Evolutionary conservation across 129 eudicot genomes (phyloP), one percentile per base, ranked within the genome.

Genomic region (Pittosporum tobira): DNA sequence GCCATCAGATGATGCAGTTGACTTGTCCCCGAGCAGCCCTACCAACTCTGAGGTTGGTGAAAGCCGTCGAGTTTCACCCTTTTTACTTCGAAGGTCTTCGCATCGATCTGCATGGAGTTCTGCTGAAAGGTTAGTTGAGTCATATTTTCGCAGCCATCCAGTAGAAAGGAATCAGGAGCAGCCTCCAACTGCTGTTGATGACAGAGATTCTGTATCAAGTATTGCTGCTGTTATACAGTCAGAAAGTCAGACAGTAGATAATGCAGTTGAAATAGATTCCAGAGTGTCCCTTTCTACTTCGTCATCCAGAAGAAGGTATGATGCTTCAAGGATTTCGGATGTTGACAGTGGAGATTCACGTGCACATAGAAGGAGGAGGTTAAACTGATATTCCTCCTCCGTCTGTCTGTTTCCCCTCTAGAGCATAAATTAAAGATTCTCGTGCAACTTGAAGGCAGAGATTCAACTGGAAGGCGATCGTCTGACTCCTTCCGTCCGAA

Each of bases 171-270:
- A 76, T 69, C 77, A 63, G 49, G 88, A 79, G 14, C 77, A 48
- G 28, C 53, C 60, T 55, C 76, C 67, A 3, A 57, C 74, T 22
- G 76, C 74, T 22, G 76, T 78, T 52, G 99, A 85, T 65, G 95
- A 91, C 66, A 73, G 99, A 23, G 91, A 87, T 65, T 91, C 91
- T 6, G 75, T 91, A 64, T 81, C 94, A 19, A 87, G 96, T 71
- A 82, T 83, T 37, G 96, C 99, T 76, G 99, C 85, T 30, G 79
- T 81, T 31, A 83, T 87, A 37, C 99, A 83, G 51, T 78, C 96
- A 1, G 98, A 79, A 67, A 73, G 84, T 57, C 91, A 68, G 48
- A 85, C 88, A 19, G 80, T 81, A 6, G 96, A 88, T 62, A 81
- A 83, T 34, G 88, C 95, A 5, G 74, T 61, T 43, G 95, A 84